Percentiles rank a stretch among this genome's conserved stretches.
phyloP scores from a whole-genome alignment of 805 yeast genomes.

The Ogataea saltuana region DNA sequence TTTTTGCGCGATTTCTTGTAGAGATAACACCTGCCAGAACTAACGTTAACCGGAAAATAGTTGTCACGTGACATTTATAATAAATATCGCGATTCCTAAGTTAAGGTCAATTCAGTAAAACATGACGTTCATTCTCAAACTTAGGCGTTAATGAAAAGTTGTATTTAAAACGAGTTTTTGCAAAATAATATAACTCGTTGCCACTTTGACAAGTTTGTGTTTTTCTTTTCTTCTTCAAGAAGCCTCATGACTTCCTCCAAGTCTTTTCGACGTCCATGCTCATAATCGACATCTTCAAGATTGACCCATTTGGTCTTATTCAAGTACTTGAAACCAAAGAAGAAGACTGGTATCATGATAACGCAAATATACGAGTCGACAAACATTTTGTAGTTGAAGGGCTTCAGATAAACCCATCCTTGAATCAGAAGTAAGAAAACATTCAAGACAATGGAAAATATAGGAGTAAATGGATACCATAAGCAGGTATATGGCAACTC shows the following conservation, averaged over 20 bases:
- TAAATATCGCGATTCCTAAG: too few species aligned
- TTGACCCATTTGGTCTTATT: conserved; percentile 32
- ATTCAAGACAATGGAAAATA: conserved; percentile 50
- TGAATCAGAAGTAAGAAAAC: conserved; percentile 57
- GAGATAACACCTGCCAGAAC: too few species aligned
- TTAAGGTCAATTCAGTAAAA: too few species aligned
- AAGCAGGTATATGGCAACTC: conserved; percentile 56
- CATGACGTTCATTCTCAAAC: too few species aligned
- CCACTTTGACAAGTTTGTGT: not conserved
- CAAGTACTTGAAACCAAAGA: conserved; percentile 22
- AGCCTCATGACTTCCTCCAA: conserved; percentile 23
- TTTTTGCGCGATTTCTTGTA: too few species aligned
- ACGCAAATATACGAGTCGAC: conserved; percentile 64
- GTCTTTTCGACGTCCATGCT: conserved; percentile 47
- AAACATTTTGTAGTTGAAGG: conserved; percentile 55
- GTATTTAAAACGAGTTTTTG: too few species aligned
- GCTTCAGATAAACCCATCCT: conserved; percentile 65
- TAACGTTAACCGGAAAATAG: too few species aligned
- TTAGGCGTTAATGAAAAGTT: too few species aligned
- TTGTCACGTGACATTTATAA: too few species aligned
- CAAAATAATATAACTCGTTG: not conserved
- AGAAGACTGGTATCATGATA: conserved; percentile 53
- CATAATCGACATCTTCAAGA: conserved; percentile 48
- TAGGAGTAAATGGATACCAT: conserved; percentile 53
- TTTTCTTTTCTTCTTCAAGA: not conserved